phyloP scores from a whole-genome alignment of 2,329 filamentous ascomycete species.

The Ceratocystis harringtonii region DNA sequence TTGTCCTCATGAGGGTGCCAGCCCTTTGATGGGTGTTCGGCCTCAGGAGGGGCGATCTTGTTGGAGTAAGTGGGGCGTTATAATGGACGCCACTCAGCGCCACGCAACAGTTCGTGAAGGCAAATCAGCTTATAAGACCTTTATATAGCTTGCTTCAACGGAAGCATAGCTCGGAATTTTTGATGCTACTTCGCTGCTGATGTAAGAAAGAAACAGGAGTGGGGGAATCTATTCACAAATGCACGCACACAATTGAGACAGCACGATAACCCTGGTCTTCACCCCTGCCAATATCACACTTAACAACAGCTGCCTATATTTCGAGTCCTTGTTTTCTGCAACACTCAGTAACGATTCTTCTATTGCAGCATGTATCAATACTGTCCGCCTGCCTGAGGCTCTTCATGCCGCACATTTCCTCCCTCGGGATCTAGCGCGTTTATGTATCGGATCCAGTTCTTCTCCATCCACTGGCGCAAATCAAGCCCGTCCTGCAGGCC shows the following conservation, averaged over 20 bases:
- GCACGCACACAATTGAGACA: neutral
- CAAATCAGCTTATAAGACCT: no score
- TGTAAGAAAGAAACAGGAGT: neutral
- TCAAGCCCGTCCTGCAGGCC: conserved; percentile 17
- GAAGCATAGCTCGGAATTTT: neutral
- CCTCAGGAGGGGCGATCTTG: no score
- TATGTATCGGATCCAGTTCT: conserved; percentile 17
- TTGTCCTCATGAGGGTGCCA: no score
- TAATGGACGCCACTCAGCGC: no score
- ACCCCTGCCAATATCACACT: neutral
- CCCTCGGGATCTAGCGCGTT: conserved; percentile 17
- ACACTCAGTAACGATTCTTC: neutral
- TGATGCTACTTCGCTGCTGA: neutral
- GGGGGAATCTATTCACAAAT: neutral
- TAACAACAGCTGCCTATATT: neutral
- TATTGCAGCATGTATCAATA: conserved; percentile 14
- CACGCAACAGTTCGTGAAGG: no score
- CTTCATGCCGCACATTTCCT: conserved; percentile 14
- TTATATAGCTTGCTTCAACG: neutral
- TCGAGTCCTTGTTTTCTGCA: neutral
- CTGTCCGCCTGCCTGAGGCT: conserved; percentile 17
- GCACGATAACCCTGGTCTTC: neutral
- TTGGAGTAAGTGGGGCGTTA: no score
- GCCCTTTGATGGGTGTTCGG: no score
- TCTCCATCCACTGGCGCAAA: conserved; percentile 17